Evolutionary conservation across 345 rosid species (phyloP).

Genomic region (Salix purpurea): DNA sequence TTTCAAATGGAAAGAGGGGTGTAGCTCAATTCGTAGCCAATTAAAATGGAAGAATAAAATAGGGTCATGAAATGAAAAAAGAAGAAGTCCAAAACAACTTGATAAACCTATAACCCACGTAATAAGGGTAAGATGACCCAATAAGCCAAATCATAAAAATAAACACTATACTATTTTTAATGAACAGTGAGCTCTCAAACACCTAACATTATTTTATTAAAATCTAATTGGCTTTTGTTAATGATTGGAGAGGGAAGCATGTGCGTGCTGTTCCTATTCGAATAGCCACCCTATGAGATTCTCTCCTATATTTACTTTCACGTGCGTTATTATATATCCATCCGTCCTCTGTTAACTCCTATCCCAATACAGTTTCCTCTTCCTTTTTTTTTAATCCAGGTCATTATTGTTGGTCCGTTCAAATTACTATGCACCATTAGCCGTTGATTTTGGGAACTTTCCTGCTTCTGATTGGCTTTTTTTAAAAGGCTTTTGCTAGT

Average conservation of each 20-base stretch:
- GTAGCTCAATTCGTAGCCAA: too few species aligned
- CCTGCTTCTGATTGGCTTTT: neutral
- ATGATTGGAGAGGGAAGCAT: slow-evolving; percentile 13
- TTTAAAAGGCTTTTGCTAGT: neutral
- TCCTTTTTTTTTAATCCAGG: neutral
- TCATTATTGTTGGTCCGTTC: neutral
- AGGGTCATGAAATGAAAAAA: too few species aligned
- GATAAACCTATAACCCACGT: too few species aligned
- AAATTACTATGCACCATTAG: neutral
- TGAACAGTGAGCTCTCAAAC: too few species aligned
- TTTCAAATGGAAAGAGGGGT: too few species aligned
- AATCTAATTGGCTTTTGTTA: neutral
- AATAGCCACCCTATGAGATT: slow-evolving; percentile 1
- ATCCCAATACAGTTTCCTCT: neutral
- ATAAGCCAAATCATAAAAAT: too few species aligned
- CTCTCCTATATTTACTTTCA: neutral
- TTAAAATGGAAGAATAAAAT: too few species aligned
- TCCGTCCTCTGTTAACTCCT: neutral
- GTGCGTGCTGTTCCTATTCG: neutral
- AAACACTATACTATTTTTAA: too few species aligned
- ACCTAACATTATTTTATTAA: too few species aligned
- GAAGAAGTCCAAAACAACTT: too few species aligned
- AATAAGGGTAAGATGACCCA: too few species aligned
- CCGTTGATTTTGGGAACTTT: neutral
- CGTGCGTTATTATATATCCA: neutral